Evolutionary conservation across 1,284 basidiomycete genomes (phyloP).

Genomic region (Meira nashicola): DNA sequence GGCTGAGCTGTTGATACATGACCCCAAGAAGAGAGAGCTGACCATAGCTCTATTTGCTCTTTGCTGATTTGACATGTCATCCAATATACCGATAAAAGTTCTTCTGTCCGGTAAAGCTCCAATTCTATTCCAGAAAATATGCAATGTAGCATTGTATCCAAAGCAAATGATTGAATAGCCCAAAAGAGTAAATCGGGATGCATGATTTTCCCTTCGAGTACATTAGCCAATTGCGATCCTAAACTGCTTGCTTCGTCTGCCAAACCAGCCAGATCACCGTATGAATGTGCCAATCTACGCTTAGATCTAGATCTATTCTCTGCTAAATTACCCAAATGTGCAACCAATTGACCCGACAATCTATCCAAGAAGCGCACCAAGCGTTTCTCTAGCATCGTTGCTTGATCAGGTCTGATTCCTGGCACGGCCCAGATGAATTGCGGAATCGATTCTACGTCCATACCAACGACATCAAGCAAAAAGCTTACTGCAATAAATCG

Average conservation of each 20-base stretch:
- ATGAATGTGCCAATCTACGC: constrained; percentile 23
- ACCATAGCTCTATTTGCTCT: background rate
- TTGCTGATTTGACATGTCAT: constrained; percentile 52
- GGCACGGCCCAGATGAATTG: background rate
- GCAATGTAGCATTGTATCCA: constrained; percentile 64
- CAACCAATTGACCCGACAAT: constrained; percentile 21
- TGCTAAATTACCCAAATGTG: constrained; percentile 26
- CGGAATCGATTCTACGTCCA: background rate
- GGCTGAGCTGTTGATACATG: too few species aligned
- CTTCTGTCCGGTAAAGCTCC: constrained; percentile 66
- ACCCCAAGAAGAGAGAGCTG: background rate
- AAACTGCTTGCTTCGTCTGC: constrained; percentile 26
- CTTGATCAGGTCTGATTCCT: background rate
- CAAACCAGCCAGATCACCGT: constrained; percentile 26
- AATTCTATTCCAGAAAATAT: constrained; percentile 71
- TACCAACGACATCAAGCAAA: background rate
- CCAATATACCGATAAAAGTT: constrained; percentile 70
- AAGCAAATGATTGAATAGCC: constrained; percentile 61
- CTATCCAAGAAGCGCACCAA: background rate
- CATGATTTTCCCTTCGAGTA: constrained; percentile 17
- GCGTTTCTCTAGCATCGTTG: background rate
- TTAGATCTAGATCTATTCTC: constrained; percentile 38
- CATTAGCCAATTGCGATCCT: constrained; percentile 12
- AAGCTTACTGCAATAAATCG: background rate
- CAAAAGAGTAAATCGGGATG: constrained; percentile 22